Evolutionary conservation across 192 early-diverging fungal species (phyloP), one percentile per base, ranked within the genome.

Genomic region (Kickxella alabastrina): DNA sequence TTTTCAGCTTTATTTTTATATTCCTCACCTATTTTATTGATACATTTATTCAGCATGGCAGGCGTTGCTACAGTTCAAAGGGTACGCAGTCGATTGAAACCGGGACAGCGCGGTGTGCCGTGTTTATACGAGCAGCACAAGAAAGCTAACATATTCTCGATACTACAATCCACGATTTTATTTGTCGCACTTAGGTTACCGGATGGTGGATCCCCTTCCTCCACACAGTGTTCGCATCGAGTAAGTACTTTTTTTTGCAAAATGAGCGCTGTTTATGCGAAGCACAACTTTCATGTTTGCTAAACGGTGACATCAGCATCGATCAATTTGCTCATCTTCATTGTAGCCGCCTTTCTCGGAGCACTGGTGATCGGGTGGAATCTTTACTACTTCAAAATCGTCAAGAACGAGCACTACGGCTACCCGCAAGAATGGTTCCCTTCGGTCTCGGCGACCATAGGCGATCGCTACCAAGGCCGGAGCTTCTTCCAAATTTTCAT

Each of bases 371-470:
- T 85, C 41, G 85, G 79, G 14, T 88, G 86, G 62, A 82, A 83
- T 45, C 85, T 80, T 6, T 85, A 91, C 56, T 91, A 91, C 62
- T 68, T 82, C 64, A 87, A 88, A 68, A 89, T 91, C 52, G 89
- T 91, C 46, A 75, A 81, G 54, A 91, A 89, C 46, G 81, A 84
- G 59, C 68, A 84, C 66, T 85, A 75, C 43, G 89, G 89, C 7
- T 91, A 89, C 43, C 89, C 89, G 0, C 78, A 89, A 45, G 75
- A 80, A 46, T 86, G 86, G 89, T 87, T 91, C 36, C 89, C 89
- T 25, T 89, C 86, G 48, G 87, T 91, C 1, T 87, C 84, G 38
- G 89, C 87, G 0, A 82, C 85, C 1, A 91, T 87, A 37, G 89
- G 89, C 58, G 89, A 91, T 58, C 62, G 87, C 52, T 91, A 87